Evolutionary conservation across 140 eudicot genomes (phyloP), one percentile per base, ranked within the genome.

Genomic region (Ambrosia hybrid): DNA sequence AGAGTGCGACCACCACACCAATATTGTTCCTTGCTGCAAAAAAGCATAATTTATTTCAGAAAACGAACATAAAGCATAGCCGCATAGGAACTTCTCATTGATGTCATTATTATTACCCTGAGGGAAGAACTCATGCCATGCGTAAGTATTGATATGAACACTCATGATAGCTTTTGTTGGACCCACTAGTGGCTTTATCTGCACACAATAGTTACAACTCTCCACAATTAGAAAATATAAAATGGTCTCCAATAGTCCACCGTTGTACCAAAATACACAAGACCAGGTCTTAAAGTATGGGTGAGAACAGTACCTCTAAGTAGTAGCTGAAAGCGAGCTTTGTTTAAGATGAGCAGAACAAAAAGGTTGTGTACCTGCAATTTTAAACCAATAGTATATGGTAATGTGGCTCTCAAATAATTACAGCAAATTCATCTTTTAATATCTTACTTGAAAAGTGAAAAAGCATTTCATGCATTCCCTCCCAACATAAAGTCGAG

Each of bases 71-170:
- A 57, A 34, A 6, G 8, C 1, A 45, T 11, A 17, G 9, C 15
- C n/a, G n/a, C n/a, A n/a, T n/a, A n/a, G n/a, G n/a, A 52, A 17
- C 26, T 34, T 43, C 15, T 63, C 48, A 52, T 52, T 39, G 43
- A n/a, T n/a, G 45, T 53, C 17, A 56, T 7, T 74, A 63, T 55
- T 12, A 56, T 67, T 91, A 95, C 99, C 97, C 11, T 66, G 92
- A 51, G 99, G 99, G 73, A 95, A 95, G 82, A 95, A 95, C 78
- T 95, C 99, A 73, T 95, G 97, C 97, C 99, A 91, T 48, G 91
- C 82, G 59, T 88, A 95, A 21, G 75, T 65, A 49, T 58, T 58
- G 67, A 95, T 68, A 67, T 76, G 97, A 51, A 91, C 87, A 12
- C 78, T 71, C 99, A 95, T 91, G 41, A 95, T 85, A 63, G 84